Conservation (phyloP, 257 asterid species). For the Nicotiana undulata region DNA sequence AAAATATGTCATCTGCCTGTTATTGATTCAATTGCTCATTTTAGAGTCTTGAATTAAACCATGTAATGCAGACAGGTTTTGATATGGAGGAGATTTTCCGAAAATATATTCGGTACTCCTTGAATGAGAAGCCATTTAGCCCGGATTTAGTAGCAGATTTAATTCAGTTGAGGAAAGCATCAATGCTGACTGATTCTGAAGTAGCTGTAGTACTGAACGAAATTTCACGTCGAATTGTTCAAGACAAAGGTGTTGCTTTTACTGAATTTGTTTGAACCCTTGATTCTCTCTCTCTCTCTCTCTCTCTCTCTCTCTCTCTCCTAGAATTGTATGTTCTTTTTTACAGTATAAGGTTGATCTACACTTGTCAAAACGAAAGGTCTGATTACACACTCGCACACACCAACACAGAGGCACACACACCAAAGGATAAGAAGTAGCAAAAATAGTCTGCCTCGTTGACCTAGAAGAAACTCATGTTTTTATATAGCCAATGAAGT, state of each 20-base stretch:
- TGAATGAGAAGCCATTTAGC: slow-evolving; percentile 92
- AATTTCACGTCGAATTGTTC: slow-evolving; percentile 78
- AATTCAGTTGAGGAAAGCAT: slow-evolving; percentile 74
- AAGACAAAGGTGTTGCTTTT: slow-evolving; percentile 62
- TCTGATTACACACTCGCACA: not conserved
- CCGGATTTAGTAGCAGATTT: slow-evolving; percentile 63
- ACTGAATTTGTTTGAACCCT: not conserved
- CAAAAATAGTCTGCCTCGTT: not conserved
- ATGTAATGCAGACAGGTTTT: slow-evolving; percentile 73
- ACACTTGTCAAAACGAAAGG: not conserved
- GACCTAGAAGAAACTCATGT: not conserved
- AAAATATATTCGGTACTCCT: slow-evolving; percentile 75
- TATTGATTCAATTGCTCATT: not conserved
- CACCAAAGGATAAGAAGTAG: not conserved
- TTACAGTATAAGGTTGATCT: not conserved
- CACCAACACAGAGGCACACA: not conserved
- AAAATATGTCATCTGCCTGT: not conserved
- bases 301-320: too few species aligned
- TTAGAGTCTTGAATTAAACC: not conserved
- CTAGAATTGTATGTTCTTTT: not conserved
- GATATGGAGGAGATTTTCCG: slow-evolving; percentile 72
- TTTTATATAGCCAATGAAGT: not conserved
- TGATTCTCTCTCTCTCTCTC: not conserved
- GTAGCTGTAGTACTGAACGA: slow-evolving; percentile 80
- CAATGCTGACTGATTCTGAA: slow-evolving; percentile 66